phyloP scores from a whole-genome alignment of 371 early-diverging fungal genomes.

The Chytridium lagenaria region DNA sequence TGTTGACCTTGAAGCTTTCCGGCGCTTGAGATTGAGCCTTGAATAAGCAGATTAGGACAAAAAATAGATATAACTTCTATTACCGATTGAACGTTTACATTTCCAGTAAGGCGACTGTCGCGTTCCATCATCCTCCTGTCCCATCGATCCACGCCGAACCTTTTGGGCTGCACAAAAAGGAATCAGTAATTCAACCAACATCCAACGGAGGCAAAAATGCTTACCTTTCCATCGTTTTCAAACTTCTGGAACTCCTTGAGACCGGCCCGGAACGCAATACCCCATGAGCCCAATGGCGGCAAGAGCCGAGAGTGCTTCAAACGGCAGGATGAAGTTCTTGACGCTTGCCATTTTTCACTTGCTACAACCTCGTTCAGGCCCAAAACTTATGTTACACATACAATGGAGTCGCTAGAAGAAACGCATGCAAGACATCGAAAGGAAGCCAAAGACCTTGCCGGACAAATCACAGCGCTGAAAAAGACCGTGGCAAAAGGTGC shows the following conservation, averaged over 20 bases:
- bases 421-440: slow-evolving; percentile 74
- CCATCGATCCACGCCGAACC: slow-evolving; percentile 61
- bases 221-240: slow-evolving; percentile 59
- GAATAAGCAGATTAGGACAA: background rate
- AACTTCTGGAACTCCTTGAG: slow-evolving; percentile 48
- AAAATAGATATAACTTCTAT: background rate
- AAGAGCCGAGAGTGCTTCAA: slow-evolving; percentile 47
- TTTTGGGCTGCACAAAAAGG: slow-evolving; percentile 44
- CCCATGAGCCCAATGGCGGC: slow-evolving; percentile 41
- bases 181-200: background rate
- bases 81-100: slow-evolving; percentile 59
- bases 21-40: slow-evolving; percentile 52
- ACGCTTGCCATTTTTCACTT: slow-evolving; percentile 3
- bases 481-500: slow-evolving; percentile 71
- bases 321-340: slow-evolving; percentile 39
- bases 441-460: slow-evolving; percentile 77
- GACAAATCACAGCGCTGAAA: slow-evolving; percentile 72
- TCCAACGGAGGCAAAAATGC: background rate
- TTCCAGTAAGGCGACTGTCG: slow-evolving; percentile 58
- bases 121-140: slow-evolving; percentile 64
- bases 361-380: background rate
- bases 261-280: slow-evolving; percentile 40
- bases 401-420: slow-evolving; percentile 38
- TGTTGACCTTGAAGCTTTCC: slow-evolving; percentile 51
- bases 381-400: too few relatives aligned